Base-by-base conservation (phyloP, 495 filamentous ascomycete species). In the Penicillium atrosanguineum region DNA sequence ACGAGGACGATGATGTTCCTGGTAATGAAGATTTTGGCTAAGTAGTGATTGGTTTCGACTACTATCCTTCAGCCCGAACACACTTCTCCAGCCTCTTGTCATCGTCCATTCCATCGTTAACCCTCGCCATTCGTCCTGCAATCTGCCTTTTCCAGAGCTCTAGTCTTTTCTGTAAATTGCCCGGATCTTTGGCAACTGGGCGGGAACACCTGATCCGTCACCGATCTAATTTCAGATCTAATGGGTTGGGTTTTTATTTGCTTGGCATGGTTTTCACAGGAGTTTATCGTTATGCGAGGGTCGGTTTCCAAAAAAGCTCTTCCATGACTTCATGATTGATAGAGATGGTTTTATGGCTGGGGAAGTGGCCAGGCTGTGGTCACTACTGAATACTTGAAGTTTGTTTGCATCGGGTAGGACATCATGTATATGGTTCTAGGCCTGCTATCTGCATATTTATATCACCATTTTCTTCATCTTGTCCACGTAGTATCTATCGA, bases 1-100 rank as follows among this genome's bases (percentile, higher is more conserved):
- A 81, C 48, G 77, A 78, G n/a, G 76, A 78, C 53, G 57, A 61
- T 61, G 56, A 64, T 52, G 50, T 21, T 23, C 55, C 44, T 59
- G 61, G 51, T 46, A 55, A 46, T 26, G 52, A 44, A 18, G 43
- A 57, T 40, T 49, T 31, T 40, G 56, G 53, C 48, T 64, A 57
- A 47, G 46, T 66, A 66, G 71, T 68, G 69, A 57, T 71, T 56
- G 62, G 60, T 65, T 69, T 78, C 56, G 50, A 53, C 55, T 44
- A 68, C 48, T 52, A 43, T 58, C 56, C 44, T 21, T 37, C 40
- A 38, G 40, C 46, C 49, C 50, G 26, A 45, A 52, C 55, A 37
- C 53, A 41, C 52, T 53, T 56, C 37, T 47, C 40, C 50, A 37
- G 36, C 47, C 51, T 56, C 46, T 40, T 59, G 40, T 51, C 42